A percentile compares a stretch with the other conserved stretches of the same genome.
Conservation (phyloP, 148 eudicot species). For the Talinum fruticosum region DNA sequence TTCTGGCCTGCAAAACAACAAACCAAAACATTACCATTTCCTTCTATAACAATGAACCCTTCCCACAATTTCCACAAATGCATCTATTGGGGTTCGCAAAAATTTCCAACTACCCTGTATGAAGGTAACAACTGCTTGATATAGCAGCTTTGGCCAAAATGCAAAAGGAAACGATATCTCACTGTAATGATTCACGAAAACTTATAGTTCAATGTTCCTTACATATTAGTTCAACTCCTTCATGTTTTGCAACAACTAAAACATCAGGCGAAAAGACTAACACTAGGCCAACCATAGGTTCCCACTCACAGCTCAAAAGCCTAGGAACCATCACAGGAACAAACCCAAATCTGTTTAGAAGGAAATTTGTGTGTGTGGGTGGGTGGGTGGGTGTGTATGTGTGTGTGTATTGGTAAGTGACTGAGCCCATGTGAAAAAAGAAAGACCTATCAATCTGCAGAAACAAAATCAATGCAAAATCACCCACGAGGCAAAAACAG, state of each 20-base stretch:
- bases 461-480: too few species aligned
- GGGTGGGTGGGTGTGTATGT: too few species aligned
- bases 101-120: not conserved
- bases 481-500: too few species aligned
- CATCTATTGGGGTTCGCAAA: too few species aligned
- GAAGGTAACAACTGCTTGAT: not conserved
- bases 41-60: not conserved
- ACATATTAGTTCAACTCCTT: not conserved
- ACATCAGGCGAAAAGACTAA: too few species aligned
- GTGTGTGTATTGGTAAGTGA: too few species aligned
- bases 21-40: conserved; percentile 10
- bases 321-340: not conserved
- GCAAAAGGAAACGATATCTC: not conserved
- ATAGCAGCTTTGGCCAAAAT: not conserved
- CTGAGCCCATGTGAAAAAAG: too few species aligned
- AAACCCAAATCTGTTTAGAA: not conserved
- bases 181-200: not conserved
- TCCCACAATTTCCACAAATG: too few species aligned
- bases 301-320: not conserved
- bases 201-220: not conserved
- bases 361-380: too few species aligned
- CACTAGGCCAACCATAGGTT: not conserved
- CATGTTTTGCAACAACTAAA: not conserved
- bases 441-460: too few species aligned
- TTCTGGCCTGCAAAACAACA: conserved; percentile 60